phyloP scores from a whole-genome alignment of 164 flowering plant species.

The Houttuynia cordata region DNA sequence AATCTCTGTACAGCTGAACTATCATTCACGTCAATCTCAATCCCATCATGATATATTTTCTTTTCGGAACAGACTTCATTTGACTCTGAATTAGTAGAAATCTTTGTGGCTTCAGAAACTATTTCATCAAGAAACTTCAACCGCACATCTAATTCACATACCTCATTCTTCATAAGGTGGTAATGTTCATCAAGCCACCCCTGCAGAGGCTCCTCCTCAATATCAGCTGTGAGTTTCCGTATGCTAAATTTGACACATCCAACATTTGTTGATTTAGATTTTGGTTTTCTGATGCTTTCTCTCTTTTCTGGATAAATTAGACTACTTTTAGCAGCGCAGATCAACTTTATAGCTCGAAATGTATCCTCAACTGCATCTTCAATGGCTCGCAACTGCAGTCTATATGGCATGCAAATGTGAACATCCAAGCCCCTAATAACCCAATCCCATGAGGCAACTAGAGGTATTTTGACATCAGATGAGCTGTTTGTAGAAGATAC shows the following conservation, averaged over 20 bases:
- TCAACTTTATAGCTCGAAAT: conserved; percentile 77
- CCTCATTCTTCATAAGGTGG: conserved; percentile 73
- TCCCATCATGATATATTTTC: conserved; percentile 38
- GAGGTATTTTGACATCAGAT: conserved; percentile 31
- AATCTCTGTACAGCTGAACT: conserved; percentile 37
- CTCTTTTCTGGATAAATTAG: conserved; percentile 50
- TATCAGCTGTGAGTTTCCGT: conserved; percentile 72
- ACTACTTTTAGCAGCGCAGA: conserved; percentile 51
- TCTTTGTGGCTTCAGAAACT: conserved; percentile 24
- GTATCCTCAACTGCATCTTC: conserved; percentile 97
- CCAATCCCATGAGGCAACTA: conserved; percentile 77
- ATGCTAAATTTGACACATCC: conserved; percentile 70
- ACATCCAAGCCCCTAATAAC: conserved; percentile 91
- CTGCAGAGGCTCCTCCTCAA: conserved; percentile 97
- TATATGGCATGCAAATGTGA: conserved; percentile 90
- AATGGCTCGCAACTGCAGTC: conserved; percentile 90
- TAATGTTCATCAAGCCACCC: conserved; percentile 99
- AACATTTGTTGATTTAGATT: conserved; percentile 44
- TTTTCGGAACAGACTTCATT: conserved; percentile 32
- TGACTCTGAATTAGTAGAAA: conserved; percentile 34
- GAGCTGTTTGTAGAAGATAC: conserved; percentile 24
- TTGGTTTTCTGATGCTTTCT: conserved; percentile 52
- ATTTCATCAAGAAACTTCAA: conserved; percentile 71
- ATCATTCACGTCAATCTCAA: conserved; percentile 63
- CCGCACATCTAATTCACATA: conserved; percentile 82